Evolutionary conservation across 345 rosid genomes (phyloP), one percentile per base, ranked within the genome.

Genomic region (Punica granatum): DNA sequence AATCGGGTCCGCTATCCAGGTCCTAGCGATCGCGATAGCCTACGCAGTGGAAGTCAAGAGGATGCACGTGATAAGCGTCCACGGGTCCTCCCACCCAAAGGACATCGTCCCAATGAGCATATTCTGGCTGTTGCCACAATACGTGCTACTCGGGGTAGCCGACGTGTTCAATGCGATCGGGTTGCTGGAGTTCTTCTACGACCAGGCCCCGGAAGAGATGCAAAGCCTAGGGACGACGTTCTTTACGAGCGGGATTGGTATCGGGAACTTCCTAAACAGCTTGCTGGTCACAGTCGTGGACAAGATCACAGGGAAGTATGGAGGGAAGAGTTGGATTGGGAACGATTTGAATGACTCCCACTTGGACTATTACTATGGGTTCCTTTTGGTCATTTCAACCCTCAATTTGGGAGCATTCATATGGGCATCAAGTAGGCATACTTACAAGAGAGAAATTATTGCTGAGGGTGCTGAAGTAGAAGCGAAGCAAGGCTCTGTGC

Each of bases 191-290:
- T 92, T 92, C 70, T 92, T 92, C 87, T 88, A 87, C 49, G 97
- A 92, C 67, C 98, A 92, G 46, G 83, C 96, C 2, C 97, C 97
- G 1, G 90, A 87, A 60, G 90, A 88, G 59, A 90, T 92, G 97
- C 92, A 90, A 69, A 92, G 97, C 83, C 86, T 90, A 0, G 98
- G 98, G 48, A 92, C 98, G 6, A 85, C 95, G 5, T 92, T 88
- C 78, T 92, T 90, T 78, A 92, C 98, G 0, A 89, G 95, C 66
- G 95, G 92, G 59, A 85, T 90, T 21, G 98, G 98, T 0, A 81
- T 84, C 16, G 98, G 98, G 51, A 92, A 88, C 67, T 92, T 92
- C 78, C 65, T 92, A 63, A 92, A 88, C 64, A 86, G 96, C 67
- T 82, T 92, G 43, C 74, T 92, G 64, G 88, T 92, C 60, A 90